Base-by-base conservation (phyloP, 2,329 filamentous ascomycete genomes). In the Claviceps sorghi region DNA sequence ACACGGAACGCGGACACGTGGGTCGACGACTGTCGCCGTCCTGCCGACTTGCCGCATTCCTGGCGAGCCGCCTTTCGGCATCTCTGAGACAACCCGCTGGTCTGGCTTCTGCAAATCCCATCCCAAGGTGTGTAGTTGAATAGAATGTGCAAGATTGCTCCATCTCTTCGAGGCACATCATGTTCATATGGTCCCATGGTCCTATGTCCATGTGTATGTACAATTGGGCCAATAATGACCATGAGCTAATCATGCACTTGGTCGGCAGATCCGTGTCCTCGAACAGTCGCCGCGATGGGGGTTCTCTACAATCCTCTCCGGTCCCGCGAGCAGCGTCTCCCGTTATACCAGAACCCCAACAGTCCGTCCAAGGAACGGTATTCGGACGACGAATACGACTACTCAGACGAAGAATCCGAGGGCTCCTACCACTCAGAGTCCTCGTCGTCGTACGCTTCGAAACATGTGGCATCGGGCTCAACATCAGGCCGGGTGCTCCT, bases 371-470 rank as follows among this genome's bases (percentile, higher is more conserved):
- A 79, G 58, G 77, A 79, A 53, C 72, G 71, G 53, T 70, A 68
- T 52, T 78, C 76, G 2, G 72, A 77, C 55, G 71, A 76, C 53
- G 70, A 74, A 21, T 69, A 73, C 52, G 70, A 72, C 40, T 71
- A 71, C 9, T 73, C 73, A 51, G 69, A 72, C 49, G 69, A 73
- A 34, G 69, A 73, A 48, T 69, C 69, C 4, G 62, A 69, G n/a
- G 67, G 51, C 64, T 72, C 57, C 62, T 71, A 49, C 22, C 45
- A 26, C 34, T 48, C 51, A 15, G 51, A 47, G 66, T 72, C 40
- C 69, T 77, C 48, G 62, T 72, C 51, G 69, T 72, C 59, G 66
- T 73, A 54, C 53, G 74, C 75, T 56, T 86, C 83, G 6, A 76
- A 80, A 53, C 71, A 73, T 43, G 72, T 3, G 26, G 26, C 68